Conservation (phyloP, 164 flowering plant species). For the Warburgia ugandensis region DNA sequence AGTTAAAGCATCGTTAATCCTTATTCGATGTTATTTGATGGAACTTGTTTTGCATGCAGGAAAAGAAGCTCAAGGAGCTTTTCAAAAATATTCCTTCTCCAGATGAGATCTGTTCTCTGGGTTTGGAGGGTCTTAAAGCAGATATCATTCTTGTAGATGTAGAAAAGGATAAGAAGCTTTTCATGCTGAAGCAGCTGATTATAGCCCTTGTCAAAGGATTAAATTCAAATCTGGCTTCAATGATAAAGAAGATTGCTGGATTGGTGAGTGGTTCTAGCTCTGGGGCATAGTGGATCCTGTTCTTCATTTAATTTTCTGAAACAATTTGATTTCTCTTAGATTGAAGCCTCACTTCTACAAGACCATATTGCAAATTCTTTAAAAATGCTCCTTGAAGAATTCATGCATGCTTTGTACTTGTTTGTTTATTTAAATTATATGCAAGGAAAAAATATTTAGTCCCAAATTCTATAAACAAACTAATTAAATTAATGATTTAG, state of each 20-base stretch:
- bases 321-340: neutral
- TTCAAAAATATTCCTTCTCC: constrained; percentile 66
- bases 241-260: constrained; percentile 89
- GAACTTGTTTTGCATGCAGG: constrained; percentile 37
- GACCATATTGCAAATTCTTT: too few species aligned
- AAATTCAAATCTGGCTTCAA: constrained; percentile 72
- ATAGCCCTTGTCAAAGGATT: constrained; percentile 69
- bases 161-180: constrained; percentile 79
- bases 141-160: constrained; percentile 84
- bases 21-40: neutral
- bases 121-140: constrained; percentile 55
- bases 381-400: too few species aligned
- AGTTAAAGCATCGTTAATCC: too few species aligned
- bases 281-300: neutral
- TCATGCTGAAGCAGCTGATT: constrained; percentile 80
- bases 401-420: too few species aligned
- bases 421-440: too few species aligned
- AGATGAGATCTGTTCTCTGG: constrained; percentile 73
- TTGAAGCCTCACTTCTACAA: neutral
- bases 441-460: too few species aligned
- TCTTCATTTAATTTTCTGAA: neutral
- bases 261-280: constrained; percentile 40
- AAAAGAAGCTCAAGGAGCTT: constrained; percentile 64
- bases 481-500: too few species aligned
- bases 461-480: too few species aligned